Evolutionary conservation across 2,329 filamentous ascomycete species (phyloP).

Genomic region (Corinectria fuckeliana): DNA sequence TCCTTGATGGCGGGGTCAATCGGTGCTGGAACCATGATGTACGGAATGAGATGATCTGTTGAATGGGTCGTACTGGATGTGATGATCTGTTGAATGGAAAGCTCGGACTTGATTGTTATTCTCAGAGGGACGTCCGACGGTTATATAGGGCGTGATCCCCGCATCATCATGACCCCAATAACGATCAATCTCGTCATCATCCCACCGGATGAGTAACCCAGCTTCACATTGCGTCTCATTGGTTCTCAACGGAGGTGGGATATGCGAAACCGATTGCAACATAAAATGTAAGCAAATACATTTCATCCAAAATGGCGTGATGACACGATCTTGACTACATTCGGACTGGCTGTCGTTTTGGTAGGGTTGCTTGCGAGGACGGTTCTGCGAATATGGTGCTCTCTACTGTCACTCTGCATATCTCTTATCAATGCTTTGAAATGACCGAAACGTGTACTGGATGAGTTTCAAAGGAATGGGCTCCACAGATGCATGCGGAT

Average conservation of each 20-base stretch:
- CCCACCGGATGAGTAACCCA: not conserved
- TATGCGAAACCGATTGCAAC: not conserved
- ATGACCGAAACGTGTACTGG: too few relatives aligned
- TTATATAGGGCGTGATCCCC: not conserved
- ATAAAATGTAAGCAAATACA: not conserved
- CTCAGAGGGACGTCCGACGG: not conserved
- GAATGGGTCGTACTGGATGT: too few relatives aligned
- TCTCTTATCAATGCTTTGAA: too few relatives aligned
- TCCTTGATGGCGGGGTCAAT: constrained; percentile 70
- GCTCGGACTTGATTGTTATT: not conserved
- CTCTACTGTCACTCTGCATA: too few relatives aligned
- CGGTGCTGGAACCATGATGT: constrained; percentile 59
- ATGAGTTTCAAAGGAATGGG: too few relatives aligned
- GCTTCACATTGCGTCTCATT: not conserved
- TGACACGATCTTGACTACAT: not conserved
- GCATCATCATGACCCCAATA: not conserved
- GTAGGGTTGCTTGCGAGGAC: not conserved
- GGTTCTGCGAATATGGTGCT: not conserved
- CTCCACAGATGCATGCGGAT: too few relatives aligned
- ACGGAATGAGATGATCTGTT: not conserved
- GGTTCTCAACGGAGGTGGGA: not conserved
- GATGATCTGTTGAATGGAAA: not conserved
- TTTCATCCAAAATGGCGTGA: not conserved
- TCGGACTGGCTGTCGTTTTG: not conserved
- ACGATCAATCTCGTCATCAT: not conserved